Evolutionary conservation across 2,329 filamentous ascomycete genomes (phyloP).

Genomic region (Stachybotrys echinatus): DNA sequence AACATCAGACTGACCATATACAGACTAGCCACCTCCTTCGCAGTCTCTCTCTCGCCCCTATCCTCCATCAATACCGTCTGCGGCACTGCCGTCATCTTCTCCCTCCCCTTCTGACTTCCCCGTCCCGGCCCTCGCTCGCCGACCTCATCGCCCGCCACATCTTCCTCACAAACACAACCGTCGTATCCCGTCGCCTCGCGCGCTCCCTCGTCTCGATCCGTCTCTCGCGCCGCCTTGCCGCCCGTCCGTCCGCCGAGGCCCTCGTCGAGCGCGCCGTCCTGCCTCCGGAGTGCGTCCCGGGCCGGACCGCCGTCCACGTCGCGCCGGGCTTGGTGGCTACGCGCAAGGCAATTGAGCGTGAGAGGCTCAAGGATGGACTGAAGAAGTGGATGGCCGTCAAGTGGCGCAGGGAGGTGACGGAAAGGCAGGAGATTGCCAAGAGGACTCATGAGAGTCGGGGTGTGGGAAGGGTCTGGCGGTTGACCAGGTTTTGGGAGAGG

Average conservation of each 20-base stretch:
- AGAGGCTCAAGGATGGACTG: conserved; percentile 62
- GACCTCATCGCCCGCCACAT: conserved; percentile 61
- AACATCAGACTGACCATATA: background rate
- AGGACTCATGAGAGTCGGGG: conserved; percentile 45
- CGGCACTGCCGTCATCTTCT: conserved; percentile 50
- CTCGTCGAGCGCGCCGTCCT: conserved; percentile 61
- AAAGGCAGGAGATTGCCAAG: conserved; percentile 41
- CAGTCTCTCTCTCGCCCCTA: conserved; percentile 56
- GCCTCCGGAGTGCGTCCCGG: conserved; percentile 57
- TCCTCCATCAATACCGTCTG: conserved; percentile 59
- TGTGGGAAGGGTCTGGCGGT: conserved; percentile 52
- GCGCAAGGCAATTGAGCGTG: conserved; percentile 58
- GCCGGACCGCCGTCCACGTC: conserved; percentile 34
- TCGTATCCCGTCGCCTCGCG: conserved; percentile 58
- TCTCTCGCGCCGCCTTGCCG: conserved; percentile 55
- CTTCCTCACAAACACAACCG: conserved; percentile 61
- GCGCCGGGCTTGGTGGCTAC: conserved; percentile 59
- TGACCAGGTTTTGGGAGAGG: conserved; percentile 63
- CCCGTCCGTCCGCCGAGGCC: conserved; percentile 52
- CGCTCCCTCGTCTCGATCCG: conserved; percentile 61
- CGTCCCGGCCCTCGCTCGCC: conserved; percentile 52
- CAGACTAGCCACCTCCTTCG: conserved; percentile 60
- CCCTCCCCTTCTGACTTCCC: conserved; percentile 48
- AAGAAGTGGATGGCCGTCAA: conserved; percentile 59
- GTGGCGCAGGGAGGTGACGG: conserved; percentile 47